phyloP scores from a whole-genome alignment of 257 asterid genomes.

The Ballota nigra region DNA sequence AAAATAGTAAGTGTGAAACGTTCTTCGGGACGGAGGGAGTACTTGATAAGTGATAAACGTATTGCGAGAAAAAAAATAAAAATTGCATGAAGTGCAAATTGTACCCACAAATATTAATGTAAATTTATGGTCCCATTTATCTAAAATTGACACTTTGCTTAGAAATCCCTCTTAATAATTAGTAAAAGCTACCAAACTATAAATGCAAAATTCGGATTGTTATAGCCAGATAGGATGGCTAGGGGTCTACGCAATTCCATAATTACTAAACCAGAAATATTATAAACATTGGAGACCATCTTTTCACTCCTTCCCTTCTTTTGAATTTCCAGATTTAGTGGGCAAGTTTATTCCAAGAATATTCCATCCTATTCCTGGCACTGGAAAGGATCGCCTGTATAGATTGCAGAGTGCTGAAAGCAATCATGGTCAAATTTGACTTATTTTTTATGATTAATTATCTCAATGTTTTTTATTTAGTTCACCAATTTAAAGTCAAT shows the following conservation, averaged over 20 bases:
- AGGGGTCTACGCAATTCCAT: slow-evolving; percentile 11
- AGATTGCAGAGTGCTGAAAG: slow-evolving; percentile 8
- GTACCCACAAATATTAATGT: too few relatives aligned
- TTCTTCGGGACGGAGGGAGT: too few relatives aligned
- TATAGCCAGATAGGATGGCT: slow-evolving; percentile 5
- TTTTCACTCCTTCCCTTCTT: neutral
- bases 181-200: slow-evolving; percentile 9
- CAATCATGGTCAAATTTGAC: slow-evolving; percentile 32
- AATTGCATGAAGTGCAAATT: too few relatives aligned
- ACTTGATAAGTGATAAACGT: too few relatives aligned
- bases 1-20: too few relatives aligned
- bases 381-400: slow-evolving; percentile 1
- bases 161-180: neutral
- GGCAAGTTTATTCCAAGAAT: slow-evolving; percentile 40
- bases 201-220: slow-evolving; percentile 5
- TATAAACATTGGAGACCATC: slow-evolving; percentile 21
- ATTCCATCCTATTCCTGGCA: slow-evolving; percentile 23
- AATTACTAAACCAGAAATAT: neutral
- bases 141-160: neutral
- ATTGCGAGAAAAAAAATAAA: too few relatives aligned
- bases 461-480: neutral
- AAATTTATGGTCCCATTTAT: neutral
- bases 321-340: slow-evolving; percentile 20
- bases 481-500: slow-evolving; percentile 19
- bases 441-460: neutral